A percentile compares a stretch with the other conserved stretches of the same genome.
These are phyloP conservation scores for Exutisphaerella laricina DNA, from an alignment of 2,329 filamentous ascomycete species.

Conservation along the genomic window DNA sequence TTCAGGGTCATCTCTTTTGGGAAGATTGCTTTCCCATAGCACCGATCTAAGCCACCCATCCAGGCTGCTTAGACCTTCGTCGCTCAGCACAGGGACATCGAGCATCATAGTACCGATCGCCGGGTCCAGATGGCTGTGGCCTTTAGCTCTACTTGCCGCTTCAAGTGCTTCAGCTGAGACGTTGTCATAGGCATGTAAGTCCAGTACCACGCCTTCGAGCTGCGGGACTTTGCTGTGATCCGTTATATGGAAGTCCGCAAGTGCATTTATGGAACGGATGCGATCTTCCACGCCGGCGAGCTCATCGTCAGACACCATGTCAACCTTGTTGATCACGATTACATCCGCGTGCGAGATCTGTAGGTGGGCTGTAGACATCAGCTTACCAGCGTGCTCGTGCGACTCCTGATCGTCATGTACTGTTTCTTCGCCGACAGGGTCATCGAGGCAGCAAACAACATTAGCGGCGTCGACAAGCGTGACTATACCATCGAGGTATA, in stretches of 20 bases:
- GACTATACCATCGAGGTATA: slow-evolving; percentile 95
- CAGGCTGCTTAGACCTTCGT: slow-evolving; percentile 55
- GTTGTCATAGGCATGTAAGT: slow-evolving; percentile 87
- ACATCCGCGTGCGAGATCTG: slow-evolving; percentile 98
- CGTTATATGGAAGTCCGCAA: slow-evolving; percentile 79
- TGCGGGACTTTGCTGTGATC: slow-evolving; percentile 72
- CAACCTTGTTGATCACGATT: slow-evolving; percentile 87
- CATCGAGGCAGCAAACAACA: slow-evolving; percentile 74
- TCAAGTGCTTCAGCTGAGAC: slow-evolving; percentile 62
- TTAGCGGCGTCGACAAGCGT: slow-evolving; percentile 95
- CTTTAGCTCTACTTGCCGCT: slow-evolving; percentile 58
- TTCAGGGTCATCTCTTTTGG: slow-evolving; percentile 6
- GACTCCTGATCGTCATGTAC: slow-evolving; percentile 45
- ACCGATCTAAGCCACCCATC: slow-evolving; percentile 79
- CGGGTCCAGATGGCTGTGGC: slow-evolving; percentile 86
- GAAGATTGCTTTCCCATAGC: slow-evolving; percentile 62
- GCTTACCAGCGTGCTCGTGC: slow-evolving; percentile 51
- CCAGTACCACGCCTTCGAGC: slow-evolving; percentile 79
- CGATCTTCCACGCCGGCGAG: slow-evolving; percentile 64
- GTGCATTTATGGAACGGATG: slow-evolving; percentile 78
- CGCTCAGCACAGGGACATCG: slow-evolving; percentile 55
- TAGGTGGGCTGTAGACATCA: slow-evolving; percentile 87
- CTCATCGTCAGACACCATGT: slow-evolving; percentile 68
- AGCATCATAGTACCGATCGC: slow-evolving; percentile 81
- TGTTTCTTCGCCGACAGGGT: slow-evolving; percentile 40